A percentile compares a stretch with the other conserved stretches of the same genome.
These are phyloP conservation scores for Colletotrichum costaricense DNA, from an alignment of 2,329 filamentous ascomycete species.

Conservation along the genomic window DNA sequence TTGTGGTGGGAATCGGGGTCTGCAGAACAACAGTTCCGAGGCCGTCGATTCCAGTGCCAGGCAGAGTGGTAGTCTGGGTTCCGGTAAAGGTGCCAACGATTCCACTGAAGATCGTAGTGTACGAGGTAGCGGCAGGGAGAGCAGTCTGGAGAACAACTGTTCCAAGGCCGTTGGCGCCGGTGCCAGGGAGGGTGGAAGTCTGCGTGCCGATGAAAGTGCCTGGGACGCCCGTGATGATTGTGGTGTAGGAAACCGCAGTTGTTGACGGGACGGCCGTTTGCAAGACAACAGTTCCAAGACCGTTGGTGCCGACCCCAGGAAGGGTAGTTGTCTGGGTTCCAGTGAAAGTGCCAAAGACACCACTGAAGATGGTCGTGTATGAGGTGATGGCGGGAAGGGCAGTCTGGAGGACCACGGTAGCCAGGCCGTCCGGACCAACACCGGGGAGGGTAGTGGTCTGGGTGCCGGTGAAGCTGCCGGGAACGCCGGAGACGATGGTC, in stretches of 20 bases:
- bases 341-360: conserved; percentile 2
- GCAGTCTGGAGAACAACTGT: conserved; percentile 20
- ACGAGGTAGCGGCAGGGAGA: background rate
- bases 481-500: background rate
- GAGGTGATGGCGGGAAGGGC: background rate
- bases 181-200: background rate
- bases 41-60: background rate
- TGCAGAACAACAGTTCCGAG: conserved; percentile 12
- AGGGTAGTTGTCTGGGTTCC: background rate
- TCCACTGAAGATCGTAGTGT: conserved; percentile 10
- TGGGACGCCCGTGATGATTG: background rate
- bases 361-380: conserved; percentile 4
- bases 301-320: background rate
- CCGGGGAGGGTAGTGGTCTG: background rate
- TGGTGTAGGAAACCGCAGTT: background rate
- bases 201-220: conserved; percentile 5
- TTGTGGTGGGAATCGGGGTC: conserved; percentile 17
- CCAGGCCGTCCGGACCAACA: background rate
- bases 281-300: conserved; percentile 4
- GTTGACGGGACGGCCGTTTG: conserved; percentile 1
- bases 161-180: background rate
- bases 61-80: conserved; percentile 9
- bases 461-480: background rate
- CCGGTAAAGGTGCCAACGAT: conserved; percentile 12
- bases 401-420: conserved; percentile 3